phyloP scores from a whole-genome alignment of 257 asterid species.

The Nicotiana otophora region DNA sequence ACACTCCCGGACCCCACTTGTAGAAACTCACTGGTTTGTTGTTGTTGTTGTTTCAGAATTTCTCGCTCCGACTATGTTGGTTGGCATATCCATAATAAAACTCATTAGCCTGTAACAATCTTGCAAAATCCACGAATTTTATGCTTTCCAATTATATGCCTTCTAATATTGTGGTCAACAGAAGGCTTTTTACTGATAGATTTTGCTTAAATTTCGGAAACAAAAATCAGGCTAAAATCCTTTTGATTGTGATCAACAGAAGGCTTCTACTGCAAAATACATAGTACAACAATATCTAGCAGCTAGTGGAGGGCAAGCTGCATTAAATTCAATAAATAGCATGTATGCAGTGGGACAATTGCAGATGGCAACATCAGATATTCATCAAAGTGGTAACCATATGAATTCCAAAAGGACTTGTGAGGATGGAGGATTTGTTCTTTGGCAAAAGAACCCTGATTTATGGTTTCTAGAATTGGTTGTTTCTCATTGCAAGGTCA shows the following conservation, averaged over 20 bases:
- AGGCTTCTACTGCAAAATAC: slow-evolving; percentile 79
- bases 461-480: slow-evolving; percentile 84
- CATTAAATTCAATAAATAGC: slow-evolving; percentile 49
- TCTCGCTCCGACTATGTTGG: neutral
- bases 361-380: slow-evolving; percentile 53
- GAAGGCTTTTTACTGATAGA: neutral
- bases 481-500: slow-evolving; percentile 62
- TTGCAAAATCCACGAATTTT: neutral
- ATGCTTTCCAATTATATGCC: too few relatives aligned
- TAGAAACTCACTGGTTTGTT: too few relatives aligned
- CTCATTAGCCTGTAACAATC: neutral
- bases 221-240: neutral
- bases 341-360: slow-evolving; percentile 94
- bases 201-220: neutral
- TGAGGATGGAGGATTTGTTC: slow-evolving; percentile 81
- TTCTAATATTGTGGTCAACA: too few relatives aligned
- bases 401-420: slow-evolving; percentile 13
- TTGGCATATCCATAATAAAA: neutral
- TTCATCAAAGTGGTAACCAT: slow-evolving; percentile 20
- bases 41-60: too few relatives aligned
- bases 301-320: slow-evolving; percentile 77
- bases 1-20: too few relatives aligned
- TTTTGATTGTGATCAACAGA: slow-evolving; percentile 30
- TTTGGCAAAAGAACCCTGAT: slow-evolving; percentile 93
- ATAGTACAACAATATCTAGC: slow-evolving; percentile 92